Conservation (phyloP, 495 filamentous ascomycete genomes). For the Penicillium tannophilum region DNA sequence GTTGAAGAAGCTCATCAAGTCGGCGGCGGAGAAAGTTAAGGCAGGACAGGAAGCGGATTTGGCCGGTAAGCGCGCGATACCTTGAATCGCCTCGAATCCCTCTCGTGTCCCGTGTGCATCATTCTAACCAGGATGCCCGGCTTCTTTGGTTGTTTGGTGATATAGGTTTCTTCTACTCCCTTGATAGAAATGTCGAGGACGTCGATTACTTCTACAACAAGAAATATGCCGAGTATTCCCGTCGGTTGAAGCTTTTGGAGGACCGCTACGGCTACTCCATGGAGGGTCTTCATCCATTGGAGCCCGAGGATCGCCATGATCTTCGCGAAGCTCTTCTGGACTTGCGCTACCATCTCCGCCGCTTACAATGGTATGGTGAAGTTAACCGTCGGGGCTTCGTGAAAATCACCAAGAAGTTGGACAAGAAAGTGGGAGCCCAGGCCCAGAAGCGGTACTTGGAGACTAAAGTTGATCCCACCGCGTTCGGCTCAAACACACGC, state of each 20-base stretch:
- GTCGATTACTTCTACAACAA: conserved; percentile 96
- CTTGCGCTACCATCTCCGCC: conserved; percentile 80
- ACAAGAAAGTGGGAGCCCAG: conserved; percentile 79
- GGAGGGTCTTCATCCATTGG: conserved; percentile 52
- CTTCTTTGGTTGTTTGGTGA: conserved; percentile 13
- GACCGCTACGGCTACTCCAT: conserved; percentile 73
- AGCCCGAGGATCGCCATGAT: conserved; percentile 82
- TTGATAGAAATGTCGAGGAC: conserved; percentile 95
- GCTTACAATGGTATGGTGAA: conserved; percentile 96
- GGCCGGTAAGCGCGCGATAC: conserved; percentile 55
- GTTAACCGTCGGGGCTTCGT: conserved; percentile 93
- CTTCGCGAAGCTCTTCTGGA: conserved; percentile 87
- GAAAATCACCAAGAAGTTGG: conserved; percentile 97
- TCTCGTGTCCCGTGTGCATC: conserved; percentile 1
- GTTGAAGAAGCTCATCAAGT: conserved; percentile 92
- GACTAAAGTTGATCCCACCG: conserved; percentile 80
- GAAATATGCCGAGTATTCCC: conserved; percentile 79
- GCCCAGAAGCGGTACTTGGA: conserved; percentile 82
- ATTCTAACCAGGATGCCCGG: conserved; percentile 20
- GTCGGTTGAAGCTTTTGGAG: conserved; percentile 80
- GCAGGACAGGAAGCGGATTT: conserved; percentile 76
- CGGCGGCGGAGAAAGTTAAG: conserved; percentile 61
- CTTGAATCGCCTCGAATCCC: conserved; percentile 4
- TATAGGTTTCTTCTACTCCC: conserved; percentile 88
- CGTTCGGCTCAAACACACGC: conserved; percentile 77